A percentile compares a stretch with the other conserved stretches of the same genome.
These are phyloP conservation scores for Monilinia fructigena DNA, from an alignment of 2,329 filamentous ascomycete species.

Conservation along the genomic window DNA sequence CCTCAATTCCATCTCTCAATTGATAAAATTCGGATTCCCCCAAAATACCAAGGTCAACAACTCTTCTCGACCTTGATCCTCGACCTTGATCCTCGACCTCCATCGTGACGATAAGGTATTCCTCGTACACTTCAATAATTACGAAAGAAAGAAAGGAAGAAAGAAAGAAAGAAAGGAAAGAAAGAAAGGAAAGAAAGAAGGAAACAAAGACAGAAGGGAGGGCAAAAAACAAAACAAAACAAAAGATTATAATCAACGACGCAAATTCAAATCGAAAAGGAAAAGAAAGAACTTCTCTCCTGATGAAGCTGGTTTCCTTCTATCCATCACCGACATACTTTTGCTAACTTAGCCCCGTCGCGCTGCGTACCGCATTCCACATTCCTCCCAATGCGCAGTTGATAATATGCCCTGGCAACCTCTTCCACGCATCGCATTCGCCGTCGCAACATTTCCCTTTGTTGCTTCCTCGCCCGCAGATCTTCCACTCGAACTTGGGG, in stretches of 20 bases:
- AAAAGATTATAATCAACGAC: no score
- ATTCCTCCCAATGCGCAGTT: slow-evolving; percentile 23
- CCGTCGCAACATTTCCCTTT: slow-evolving; percentile 94
- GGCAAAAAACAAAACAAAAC: not conserved
- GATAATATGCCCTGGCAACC: slow-evolving; percentile 88
- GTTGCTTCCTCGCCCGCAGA: slow-evolving; percentile 82
- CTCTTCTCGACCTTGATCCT: slow-evolving; percentile 8
- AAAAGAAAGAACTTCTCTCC: not conserved
- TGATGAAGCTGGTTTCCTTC: slow-evolving; percentile 13
- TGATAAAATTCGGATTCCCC: no score
- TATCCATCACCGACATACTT: slow-evolving; percentile 17
- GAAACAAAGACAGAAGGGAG: not conserved
- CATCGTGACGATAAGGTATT: slow-evolving; percentile 2
- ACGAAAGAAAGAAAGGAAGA: not conserved
- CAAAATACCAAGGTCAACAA: no score
- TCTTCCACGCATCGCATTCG: slow-evolving; percentile 94
- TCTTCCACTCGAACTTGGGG: slow-evolving; percentile 92
- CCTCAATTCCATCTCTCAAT: not conserved
- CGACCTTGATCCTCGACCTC: not conserved
- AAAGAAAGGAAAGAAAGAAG: not conserved
- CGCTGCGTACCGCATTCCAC: slow-evolving; percentile 10
- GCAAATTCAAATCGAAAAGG: not conserved
- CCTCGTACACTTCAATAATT: not conserved
- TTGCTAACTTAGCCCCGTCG: slow-evolving; percentile 6
- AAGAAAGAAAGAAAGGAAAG: not conserved